These are phyloP conservation scores for Claviceps maximensis DNA, from an alignment of 2,329 filamentous ascomycete species.

Conservation along the genomic window DNA sequence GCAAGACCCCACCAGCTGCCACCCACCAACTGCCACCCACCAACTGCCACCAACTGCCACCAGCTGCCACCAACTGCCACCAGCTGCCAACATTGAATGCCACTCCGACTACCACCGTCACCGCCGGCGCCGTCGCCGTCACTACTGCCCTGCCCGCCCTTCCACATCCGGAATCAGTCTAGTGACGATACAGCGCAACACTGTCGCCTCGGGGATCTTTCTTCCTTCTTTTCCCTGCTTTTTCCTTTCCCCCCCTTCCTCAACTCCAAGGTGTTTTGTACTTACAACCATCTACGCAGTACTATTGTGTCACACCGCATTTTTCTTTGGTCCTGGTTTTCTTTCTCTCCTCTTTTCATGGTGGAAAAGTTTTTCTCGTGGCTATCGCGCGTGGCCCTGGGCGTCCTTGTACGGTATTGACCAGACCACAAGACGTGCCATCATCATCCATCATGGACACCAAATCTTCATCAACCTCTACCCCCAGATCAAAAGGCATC, in stretches of 20 bases:
- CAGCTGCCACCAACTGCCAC: neutral
- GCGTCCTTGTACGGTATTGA: neutral
- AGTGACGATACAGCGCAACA: neutral
- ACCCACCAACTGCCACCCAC: neutral
- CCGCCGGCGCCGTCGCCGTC: neutral
- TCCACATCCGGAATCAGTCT: neutral
- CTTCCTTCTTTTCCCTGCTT: neutral
- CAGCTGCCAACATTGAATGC: neutral
- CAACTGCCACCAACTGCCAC: neutral
- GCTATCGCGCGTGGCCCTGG: neutral
- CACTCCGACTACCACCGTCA: neutral
- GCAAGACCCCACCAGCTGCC: too few species aligned
- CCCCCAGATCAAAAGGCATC: constrained; percentile 14
- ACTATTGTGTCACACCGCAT: neutral
- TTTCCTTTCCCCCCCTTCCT: neutral
- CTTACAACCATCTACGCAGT: neutral
- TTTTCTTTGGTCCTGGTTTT: neutral
- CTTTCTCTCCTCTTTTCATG: neutral
- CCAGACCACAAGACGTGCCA: neutral
- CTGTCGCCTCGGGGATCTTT: neutral
- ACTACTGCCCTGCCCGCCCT: neutral
- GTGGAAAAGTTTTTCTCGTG: neutral
- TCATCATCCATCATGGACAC: constrained; percentile 13
- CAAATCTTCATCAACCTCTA: constrained; percentile 6
- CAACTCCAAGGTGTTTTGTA: neutral